phyloP scores from a whole-genome alignment of 2,329 filamentous ascomycete species.

The Trichoderma lentiforme region DNA sequence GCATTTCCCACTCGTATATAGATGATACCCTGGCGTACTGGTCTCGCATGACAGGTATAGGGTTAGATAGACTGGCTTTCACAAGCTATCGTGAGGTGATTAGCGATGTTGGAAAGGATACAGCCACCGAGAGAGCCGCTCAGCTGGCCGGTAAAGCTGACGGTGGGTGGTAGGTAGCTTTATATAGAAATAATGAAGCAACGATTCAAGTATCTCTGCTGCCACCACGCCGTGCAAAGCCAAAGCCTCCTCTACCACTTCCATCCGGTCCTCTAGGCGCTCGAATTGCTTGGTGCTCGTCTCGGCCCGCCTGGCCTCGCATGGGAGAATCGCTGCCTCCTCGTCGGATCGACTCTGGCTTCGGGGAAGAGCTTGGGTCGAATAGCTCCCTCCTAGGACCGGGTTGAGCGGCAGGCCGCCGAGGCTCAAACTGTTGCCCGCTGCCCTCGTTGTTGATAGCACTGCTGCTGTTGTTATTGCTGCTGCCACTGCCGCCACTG shows the following conservation, averaged over 20 bases:
- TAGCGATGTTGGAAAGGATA: constrained; percentile 85
- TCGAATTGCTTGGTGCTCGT: constrained; percentile 68
- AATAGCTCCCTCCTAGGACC: constrained; percentile 61
- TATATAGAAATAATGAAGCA: constrained; percentile 16
- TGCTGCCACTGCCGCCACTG: constrained; percentile 27
- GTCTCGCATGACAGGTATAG: constrained; percentile 67
- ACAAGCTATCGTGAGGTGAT: constrained; percentile 91
- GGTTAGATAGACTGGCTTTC: constrained; percentile 68
- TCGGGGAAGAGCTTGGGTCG: constrained; percentile 70
- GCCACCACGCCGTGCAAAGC: constrained; percentile 68
- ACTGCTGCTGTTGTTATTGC: constrained; percentile 23
- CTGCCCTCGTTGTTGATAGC: constrained; percentile 24
- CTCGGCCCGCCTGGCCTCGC: constrained; percentile 45
- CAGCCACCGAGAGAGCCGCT: constrained; percentile 70
- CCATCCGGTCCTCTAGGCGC: constrained; percentile 75
- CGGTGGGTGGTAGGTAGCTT: constrained; percentile 73
- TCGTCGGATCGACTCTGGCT: constrained; percentile 48
- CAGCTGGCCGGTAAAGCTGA: constrained; percentile 88
- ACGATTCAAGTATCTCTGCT: constrained; percentile 34
- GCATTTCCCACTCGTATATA: constrained; percentile 64
- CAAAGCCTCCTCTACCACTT: constrained; percentile 73
- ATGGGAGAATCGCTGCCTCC: constrained; percentile 26
- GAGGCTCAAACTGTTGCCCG: constrained; percentile 30
- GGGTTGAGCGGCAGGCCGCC: constrained; percentile 25
- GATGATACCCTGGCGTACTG: constrained; percentile 71